Percentiles rank a stretch among this genome's conserved stretches.
Evolutionary conservation across 2,329 filamentous ascomycete species (phyloP).

Genomic region (Lizonia empirigonia): DNA sequence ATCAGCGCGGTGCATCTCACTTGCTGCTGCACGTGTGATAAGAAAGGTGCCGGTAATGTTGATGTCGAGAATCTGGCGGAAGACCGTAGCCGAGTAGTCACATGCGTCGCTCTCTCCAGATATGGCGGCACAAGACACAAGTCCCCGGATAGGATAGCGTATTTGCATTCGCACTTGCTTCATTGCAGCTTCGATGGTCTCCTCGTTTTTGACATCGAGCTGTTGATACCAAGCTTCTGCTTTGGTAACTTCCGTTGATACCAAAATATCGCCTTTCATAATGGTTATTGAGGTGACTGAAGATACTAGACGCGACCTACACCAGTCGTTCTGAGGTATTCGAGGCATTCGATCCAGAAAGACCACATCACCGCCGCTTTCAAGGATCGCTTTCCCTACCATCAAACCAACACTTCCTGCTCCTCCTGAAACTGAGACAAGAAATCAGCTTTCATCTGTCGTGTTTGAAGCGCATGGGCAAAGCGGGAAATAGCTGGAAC

Average conservation of each 20-base stretch:
- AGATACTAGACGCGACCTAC: not conserved
- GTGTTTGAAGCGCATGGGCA: not conserved
- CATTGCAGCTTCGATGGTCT: slow-evolving; percentile 20
- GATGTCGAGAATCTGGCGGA: slow-evolving; percentile 46
- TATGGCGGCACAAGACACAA: slow-evolving; percentile 39
- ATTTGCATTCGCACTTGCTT: slow-evolving; percentile 12
- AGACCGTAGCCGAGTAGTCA: slow-evolving; percentile 41
- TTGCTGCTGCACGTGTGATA: slow-evolving; percentile 40
- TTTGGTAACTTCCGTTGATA: not conserved
- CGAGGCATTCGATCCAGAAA: slow-evolving; percentile 23
- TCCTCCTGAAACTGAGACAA: slow-evolving; percentile 33
- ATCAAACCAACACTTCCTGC: slow-evolving; percentile 33
- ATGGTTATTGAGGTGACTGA: not conserved
- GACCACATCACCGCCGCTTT: slow-evolving; percentile 35
- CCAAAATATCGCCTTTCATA: not conserved
- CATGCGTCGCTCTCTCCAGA: slow-evolving; percentile 40
- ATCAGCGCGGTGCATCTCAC: slow-evolving; percentile 37
- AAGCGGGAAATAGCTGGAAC: not conserved
- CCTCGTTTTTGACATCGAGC: slow-evolving; percentile 32
- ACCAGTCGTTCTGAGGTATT: not conserved
- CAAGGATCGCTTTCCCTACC: slow-evolving; percentile 31
- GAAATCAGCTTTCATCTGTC: not conserved
- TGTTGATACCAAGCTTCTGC: slow-evolving; percentile 22
- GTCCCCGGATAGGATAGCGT: slow-evolving; percentile 30
- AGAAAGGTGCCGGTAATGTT: slow-evolving; percentile 49